Percentiles rank a stretch among this genome's conserved stretches.
phyloP scores from a whole-genome alignment of 176 grass and related monocot species.

The Musa acuminata region DNA sequence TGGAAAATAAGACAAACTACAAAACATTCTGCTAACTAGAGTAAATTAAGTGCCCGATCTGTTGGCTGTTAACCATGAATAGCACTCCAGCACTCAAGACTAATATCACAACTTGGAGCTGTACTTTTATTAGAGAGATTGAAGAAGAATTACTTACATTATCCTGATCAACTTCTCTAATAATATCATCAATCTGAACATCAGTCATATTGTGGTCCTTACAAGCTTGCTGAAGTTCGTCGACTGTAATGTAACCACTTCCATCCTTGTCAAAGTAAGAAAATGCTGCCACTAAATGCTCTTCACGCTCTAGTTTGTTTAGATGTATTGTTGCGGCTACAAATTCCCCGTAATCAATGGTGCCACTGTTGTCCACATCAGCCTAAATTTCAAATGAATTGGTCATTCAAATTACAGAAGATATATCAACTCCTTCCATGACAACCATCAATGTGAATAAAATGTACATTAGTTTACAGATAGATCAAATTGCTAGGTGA shows the following conservation, averaged over 20 bases:
- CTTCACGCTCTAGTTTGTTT: constrained; percentile 9
- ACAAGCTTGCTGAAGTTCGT: constrained; percentile 9
- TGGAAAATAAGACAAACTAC: too few relatives aligned
- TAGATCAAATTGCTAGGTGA: not conserved
- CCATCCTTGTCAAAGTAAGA: constrained; percentile 13
- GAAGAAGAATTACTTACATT: not conserved
- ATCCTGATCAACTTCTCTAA: constrained; percentile 6
- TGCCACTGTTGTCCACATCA: constrained; percentile 7
- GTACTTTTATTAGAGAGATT: too few relatives aligned
- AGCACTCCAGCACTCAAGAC: too few relatives aligned
- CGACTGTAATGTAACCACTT: constrained; percentile 4
- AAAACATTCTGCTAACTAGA: too few relatives aligned
- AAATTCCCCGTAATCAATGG: constrained; percentile 5
- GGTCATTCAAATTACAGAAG: not conserved
- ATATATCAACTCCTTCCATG: too few relatives aligned
- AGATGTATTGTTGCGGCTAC: constrained; percentile 6
- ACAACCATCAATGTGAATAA: not conserved
- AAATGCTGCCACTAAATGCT: constrained; percentile 5
- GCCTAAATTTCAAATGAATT: constrained; percentile 5
- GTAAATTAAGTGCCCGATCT: too few relatives aligned
- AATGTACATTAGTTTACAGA: not conserved
- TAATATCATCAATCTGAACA: constrained; percentile 4
- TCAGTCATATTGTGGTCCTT: not conserved
- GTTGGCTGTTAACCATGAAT: too few relatives aligned
- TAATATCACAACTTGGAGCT: too few relatives aligned